These are phyloP conservation scores for Ceratocystis diversiconidia DNA, from an alignment of 2,329 filamentous ascomycete genomes.

Conservation along the genomic window DNA sequence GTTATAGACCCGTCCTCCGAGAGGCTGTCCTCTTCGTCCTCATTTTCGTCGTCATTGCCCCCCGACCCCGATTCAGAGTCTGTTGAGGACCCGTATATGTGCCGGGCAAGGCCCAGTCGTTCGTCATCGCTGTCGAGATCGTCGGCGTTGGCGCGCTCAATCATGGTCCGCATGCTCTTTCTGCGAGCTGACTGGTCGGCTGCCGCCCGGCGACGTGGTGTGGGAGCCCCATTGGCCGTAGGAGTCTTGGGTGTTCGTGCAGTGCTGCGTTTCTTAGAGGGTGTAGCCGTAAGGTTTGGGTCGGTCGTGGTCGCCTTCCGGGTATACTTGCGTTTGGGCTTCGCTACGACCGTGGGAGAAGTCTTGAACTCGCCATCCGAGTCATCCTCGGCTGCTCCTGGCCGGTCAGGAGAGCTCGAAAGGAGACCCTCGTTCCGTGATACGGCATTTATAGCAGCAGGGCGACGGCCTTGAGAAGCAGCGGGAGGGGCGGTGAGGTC, in stretches of 20 bases:
- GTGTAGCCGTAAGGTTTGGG: conserved; percentile 20
- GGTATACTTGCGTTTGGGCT: conserved; percentile 10
- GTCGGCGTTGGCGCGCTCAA: conserved; percentile 54
- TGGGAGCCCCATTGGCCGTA: conserved; percentile 27
- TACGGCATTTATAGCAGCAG: background rate
- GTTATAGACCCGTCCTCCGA: conserved; percentile 31
- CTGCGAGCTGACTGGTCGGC: conserved; percentile 74
- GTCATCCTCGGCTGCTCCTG: conserved; percentile 10
- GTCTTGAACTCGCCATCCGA: conserved; percentile 10
- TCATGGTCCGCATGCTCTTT: conserved; percentile 66
- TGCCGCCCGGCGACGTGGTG: conserved; percentile 51
- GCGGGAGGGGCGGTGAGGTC: conserved; percentile 5
- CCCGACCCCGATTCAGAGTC: conserved; percentile 23
- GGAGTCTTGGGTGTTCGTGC: conserved; percentile 24
- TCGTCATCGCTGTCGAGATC: conserved; percentile 57
- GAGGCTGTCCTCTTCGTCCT: conserved; percentile 24
- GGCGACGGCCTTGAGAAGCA: conserved; percentile 10
- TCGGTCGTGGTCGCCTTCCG: conserved; percentile 14
- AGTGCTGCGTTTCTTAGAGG: conserved; percentile 26
- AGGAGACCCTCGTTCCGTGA: background rate
- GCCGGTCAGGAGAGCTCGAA: conserved; percentile 10
- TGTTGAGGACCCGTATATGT: conserved; percentile 42
- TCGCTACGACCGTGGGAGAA: conserved; percentile 1
- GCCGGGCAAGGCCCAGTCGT: conserved; percentile 51
- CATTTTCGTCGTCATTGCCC: conserved; percentile 37